A percentile compares a stretch with the other conserved stretches of the same genome.
Evolutionary conservation across 176 grass and related monocot species (phyloP).

Genomic region (Oryza officinalis): DNA sequence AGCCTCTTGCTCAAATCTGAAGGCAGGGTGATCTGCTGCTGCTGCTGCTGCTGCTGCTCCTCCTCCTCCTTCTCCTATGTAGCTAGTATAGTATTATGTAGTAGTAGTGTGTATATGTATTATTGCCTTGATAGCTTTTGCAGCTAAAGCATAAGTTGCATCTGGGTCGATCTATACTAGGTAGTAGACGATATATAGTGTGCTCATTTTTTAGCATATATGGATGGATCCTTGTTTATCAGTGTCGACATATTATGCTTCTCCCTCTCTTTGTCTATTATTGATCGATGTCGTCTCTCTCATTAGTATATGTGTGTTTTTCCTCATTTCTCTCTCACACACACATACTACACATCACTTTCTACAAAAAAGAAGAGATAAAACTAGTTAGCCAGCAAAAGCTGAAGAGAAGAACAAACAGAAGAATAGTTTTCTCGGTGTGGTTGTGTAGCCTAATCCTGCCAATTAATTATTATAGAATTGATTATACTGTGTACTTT

Average conservation of each 20-base stretch:
- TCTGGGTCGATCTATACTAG: background rate
- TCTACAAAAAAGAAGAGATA: background rate
- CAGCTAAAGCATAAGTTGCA: background rate
- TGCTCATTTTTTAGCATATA: background rate
- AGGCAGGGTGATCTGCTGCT: background rate
- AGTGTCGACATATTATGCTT: background rate
- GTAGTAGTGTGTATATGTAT: background rate
- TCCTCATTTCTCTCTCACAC: background rate
- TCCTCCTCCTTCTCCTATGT: no score
- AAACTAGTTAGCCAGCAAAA: background rate
- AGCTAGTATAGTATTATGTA: background rate
- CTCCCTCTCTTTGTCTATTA: background rate
- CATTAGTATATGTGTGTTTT: background rate
- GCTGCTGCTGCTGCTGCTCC: background rate
- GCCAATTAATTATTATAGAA: conserved; percentile 9
- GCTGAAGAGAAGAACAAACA: background rate
- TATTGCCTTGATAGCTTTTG: background rate
- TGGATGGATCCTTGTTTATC: background rate
- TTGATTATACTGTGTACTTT: background rate
- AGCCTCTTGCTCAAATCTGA: background rate
- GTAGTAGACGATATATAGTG: background rate
- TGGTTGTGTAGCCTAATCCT: conserved; percentile 27
- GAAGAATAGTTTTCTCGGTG: background rate
- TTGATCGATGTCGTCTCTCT: background rate
- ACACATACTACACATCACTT: background rate